Percentiles rank a stretch among this genome's conserved stretches.
Conservation (phyloP, 345 rosid genomes). For the Litchi chinensis region DNA sequence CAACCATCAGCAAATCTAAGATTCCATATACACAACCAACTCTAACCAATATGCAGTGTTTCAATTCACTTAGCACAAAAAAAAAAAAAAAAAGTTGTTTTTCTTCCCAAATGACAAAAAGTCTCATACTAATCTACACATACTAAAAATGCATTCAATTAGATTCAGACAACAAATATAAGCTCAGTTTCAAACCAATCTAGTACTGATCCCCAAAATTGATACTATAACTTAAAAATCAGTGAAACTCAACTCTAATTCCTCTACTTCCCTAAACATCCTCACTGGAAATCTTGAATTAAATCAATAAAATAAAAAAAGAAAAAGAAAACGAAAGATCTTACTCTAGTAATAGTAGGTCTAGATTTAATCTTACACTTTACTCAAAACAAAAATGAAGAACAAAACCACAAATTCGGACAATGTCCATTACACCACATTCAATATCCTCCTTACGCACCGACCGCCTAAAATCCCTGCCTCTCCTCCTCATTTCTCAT, state of each 20-base stretch:
- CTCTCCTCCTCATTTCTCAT: constrained; percentile 68
- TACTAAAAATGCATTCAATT: neutral
- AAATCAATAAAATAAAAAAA: neutral
- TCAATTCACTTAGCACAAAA: neutral
- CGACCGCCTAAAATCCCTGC: constrained; percentile 61
- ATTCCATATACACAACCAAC: neutral
- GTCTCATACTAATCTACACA: neutral
- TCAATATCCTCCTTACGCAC: constrained; percentile 63
- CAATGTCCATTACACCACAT: constrained; percentile 68
- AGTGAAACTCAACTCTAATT: neutral
- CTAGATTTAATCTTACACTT: constrained; percentile 61
- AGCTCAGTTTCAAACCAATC: neutral
- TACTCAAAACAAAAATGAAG: constrained; percentile 59
- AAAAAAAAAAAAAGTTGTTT: too few relatives aligned
- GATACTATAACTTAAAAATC: neutral
- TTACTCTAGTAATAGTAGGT: constrained; percentile 52
- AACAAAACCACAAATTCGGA: constrained; percentile 55
- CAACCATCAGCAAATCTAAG: neutral
- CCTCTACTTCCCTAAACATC: neutral
- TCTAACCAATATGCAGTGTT: neutral
- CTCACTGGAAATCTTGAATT: neutral
- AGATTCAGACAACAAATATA: neutral
- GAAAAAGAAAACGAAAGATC: neutral
- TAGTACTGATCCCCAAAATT: neutral
- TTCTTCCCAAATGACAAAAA: neutral